phyloP scores from a whole-genome alignment of 2,329 filamentous ascomycete genomes.

The Colletotrichum acutatum region DNA sequence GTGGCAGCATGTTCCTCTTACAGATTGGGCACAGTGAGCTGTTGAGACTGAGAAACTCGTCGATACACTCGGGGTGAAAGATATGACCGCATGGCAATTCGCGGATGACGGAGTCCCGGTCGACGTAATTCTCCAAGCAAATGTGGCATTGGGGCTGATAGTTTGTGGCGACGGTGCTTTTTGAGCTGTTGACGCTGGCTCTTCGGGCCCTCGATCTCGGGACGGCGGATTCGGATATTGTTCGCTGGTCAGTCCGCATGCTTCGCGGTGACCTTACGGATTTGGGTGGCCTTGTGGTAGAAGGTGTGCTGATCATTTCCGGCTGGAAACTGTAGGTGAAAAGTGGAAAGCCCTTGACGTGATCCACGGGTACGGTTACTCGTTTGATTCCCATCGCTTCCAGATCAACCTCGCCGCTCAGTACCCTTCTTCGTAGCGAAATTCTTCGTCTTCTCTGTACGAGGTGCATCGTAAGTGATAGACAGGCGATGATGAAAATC shows the following conservation, averaged over 20 bases:
- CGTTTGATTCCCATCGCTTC: conserved; percentile 88
- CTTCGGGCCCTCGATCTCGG: conserved; percentile 48
- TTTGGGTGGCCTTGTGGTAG: conserved; percentile 50
- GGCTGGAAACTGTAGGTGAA: conserved; percentile 78
- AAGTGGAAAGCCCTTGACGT: conserved; percentile 80
- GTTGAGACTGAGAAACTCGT: conserved; percentile 80
- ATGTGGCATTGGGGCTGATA: conserved; percentile 90
- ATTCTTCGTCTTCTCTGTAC: conserved; percentile 78
- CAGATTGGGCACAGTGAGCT: conserved; percentile 93
- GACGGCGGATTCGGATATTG: conserved; percentile 24
- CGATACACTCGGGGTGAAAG: conserved; percentile 92
- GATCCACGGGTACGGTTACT: conserved; percentile 77
- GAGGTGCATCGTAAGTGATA: conserved; percentile 79
- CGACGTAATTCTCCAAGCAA: conserved; percentile 84
- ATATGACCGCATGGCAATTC: conserved; percentile 92
- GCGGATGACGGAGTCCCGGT: conserved; percentile 77
- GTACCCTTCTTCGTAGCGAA: conserved; percentile 75
- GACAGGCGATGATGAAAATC: conserved; percentile 72
- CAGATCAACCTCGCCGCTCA: conserved; percentile 83
- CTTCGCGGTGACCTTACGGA: conserved; percentile 41
- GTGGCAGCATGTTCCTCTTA: conserved; percentile 83
- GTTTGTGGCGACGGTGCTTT: conserved; percentile 60
- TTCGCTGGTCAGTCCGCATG: conserved; percentile 31
- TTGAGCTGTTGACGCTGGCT: conserved; percentile 47
- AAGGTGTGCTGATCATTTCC: conserved; percentile 48